These are phyloP conservation scores for Fraxinus americana DNA, from an alignment of 257 asterid genomes.

Conservation along the genomic window DNA sequence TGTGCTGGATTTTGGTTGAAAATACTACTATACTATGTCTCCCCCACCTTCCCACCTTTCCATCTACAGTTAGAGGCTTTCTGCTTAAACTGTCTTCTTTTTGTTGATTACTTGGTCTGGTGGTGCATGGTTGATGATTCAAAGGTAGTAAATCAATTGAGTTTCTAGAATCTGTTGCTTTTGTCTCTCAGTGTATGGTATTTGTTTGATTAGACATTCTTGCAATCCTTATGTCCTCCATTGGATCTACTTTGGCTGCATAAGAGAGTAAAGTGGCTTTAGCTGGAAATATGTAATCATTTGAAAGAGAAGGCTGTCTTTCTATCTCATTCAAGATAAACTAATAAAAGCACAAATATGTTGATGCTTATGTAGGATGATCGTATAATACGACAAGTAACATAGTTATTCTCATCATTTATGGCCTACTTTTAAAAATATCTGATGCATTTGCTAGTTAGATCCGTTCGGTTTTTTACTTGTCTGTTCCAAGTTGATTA, in stretches of 20 bases:
- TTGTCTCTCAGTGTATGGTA: background rate
- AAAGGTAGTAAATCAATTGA: background rate
- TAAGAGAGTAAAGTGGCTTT: background rate
- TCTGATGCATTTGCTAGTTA: background rate
- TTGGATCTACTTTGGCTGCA: background rate
- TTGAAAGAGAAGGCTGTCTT: background rate
- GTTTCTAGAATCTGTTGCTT: background rate
- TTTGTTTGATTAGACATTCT: background rate
- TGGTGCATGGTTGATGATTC: background rate
- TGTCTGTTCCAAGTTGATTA: background rate
- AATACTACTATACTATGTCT: background rate
- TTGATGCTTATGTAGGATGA: background rate
- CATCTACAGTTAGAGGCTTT: conserved; percentile 1
- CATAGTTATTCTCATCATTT: background rate
- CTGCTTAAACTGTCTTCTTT: conserved; percentile 9
- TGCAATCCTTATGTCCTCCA: background rate
- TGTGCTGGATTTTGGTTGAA: background rate
- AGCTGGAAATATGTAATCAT: background rate
- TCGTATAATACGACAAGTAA: background rate
- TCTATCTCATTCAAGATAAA: background rate
- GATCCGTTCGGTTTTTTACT: background rate
- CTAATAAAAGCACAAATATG: background rate
- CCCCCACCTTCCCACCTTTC: background rate
- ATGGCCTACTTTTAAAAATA: background rate
- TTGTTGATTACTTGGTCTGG: conserved; percentile 9